These are phyloP conservation scores for Phylloporus sp. DNA, from an alignment of 768 basidiomycete genomes.

Conservation along the genomic window DNA sequence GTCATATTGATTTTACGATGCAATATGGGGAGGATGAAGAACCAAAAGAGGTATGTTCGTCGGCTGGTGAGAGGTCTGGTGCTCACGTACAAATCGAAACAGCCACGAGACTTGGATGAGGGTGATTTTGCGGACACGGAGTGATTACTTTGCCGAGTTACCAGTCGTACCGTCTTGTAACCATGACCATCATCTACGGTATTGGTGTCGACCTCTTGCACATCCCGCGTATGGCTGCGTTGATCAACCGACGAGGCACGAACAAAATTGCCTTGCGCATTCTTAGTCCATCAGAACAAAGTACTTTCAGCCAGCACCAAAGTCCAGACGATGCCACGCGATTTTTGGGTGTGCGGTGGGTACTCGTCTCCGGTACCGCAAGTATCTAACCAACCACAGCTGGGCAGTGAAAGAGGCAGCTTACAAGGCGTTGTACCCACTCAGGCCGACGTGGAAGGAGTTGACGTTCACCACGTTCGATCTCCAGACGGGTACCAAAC, in stretches of 20 bases:
- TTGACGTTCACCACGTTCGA: conserved; percentile 45
- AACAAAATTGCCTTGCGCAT: conserved; percentile 56
- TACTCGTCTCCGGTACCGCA: not conserved
- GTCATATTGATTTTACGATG: conserved; percentile 97
- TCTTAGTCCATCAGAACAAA: conserved; percentile 48
- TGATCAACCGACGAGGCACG: conserved; percentile 48
- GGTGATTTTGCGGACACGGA: conserved; percentile 84
- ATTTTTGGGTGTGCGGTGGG: conserved; percentile 72
- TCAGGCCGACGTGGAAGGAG: conserved; percentile 71
- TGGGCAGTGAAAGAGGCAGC: conserved; percentile 85
- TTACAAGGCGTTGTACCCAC: conserved; percentile 80
- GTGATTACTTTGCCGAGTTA: conserved; percentile 26
- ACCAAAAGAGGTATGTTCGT: conserved; percentile 73
- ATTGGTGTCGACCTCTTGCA: conserved; percentile 75
- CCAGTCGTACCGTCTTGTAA: not conserved
- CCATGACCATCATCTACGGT: conserved; percentile 65
- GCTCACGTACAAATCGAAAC: conserved; percentile 15
- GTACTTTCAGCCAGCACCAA: conserved; percentile 24
- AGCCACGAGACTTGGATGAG: conserved; percentile 93
- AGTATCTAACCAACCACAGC: conserved; percentile 34
- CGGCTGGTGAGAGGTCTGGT: not conserved
- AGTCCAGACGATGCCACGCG: conserved; percentile 23
- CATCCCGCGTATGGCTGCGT: conserved; percentile 56
- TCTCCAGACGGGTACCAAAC: conserved; percentile 37
- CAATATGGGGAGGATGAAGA: conserved; percentile 99